These are phyloP conservation scores for Sapria himalayana DNA, from an alignment of 345 rosid genomes.

Conservation along the genomic window DNA sequence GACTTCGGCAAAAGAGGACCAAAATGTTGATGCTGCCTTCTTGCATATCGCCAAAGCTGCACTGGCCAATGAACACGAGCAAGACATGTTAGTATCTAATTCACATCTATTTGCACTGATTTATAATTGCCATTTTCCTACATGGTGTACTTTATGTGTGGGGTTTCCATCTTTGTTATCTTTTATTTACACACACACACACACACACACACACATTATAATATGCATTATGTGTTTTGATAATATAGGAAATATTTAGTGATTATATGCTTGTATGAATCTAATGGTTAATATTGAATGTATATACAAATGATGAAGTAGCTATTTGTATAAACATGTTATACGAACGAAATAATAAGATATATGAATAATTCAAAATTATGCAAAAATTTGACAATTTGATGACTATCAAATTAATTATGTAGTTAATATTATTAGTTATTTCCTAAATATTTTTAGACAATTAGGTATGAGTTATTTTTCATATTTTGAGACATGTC, in stretches of 20 bases:
- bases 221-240: too few species aligned
- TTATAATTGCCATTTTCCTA: background rate
- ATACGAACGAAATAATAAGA: too few species aligned
- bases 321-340: too few species aligned
- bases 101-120: background rate
- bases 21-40: constrained; percentile 74
- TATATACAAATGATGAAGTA: too few species aligned
- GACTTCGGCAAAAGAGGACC: constrained; percentile 92
- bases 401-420: too few species aligned
- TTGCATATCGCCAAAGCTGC: constrained; percentile 67
- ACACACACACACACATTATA: too few species aligned
- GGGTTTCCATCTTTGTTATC: background rate
- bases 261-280: background rate
- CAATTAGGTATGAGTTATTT: too few species aligned
- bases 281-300: background rate
- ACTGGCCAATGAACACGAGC: constrained; percentile 56
- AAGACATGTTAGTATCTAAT: constrained; percentile 54
- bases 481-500: too few species aligned
- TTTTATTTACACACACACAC: background rate
- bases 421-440: too few species aligned
- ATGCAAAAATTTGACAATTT: too few species aligned
- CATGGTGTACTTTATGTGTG: background rate
- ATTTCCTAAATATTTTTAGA: too few species aligned
- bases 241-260: background rate
- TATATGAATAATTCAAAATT: too few species aligned